phyloP scores from a whole-genome alignment of 768 basidiomycete genomes.

The Cubamyces lactineus region DNA sequence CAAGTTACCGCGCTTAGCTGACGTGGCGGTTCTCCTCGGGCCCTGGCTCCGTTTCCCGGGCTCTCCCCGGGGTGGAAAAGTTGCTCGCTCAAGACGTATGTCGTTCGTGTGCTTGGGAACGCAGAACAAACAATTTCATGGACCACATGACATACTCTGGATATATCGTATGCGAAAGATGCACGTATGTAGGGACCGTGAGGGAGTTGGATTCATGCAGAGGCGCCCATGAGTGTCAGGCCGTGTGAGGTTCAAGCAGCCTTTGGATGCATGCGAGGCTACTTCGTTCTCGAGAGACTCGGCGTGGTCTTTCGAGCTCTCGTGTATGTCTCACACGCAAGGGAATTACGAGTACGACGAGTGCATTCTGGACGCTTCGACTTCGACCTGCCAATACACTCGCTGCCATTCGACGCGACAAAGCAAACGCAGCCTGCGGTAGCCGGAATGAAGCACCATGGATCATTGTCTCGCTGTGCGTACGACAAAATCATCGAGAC shows the following conservation, averaged over 20 bases:
- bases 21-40: constrained; percentile 23
- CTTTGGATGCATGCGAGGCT: too few relatives aligned
- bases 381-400: too few relatives aligned
- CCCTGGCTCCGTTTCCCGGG: constrained; percentile 6
- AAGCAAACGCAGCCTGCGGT: too few relatives aligned
- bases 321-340: neutral
- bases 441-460: too few relatives aligned
- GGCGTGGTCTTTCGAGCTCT: neutral
- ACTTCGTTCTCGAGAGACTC: neutral
- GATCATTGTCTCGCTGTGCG: too few relatives aligned
- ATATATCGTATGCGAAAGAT: neutral
- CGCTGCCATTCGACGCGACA: neutral
- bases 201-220: neutral
- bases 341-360: neutral
- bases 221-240: neutral
- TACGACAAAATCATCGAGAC: too few relatives aligned
- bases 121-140: too few relatives aligned
- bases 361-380: neutral
- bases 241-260: neutral
- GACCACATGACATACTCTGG: neutral
- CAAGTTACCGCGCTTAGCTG: constrained; percentile 18
- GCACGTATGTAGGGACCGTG: neutral
- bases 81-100: constrained; percentile 61
- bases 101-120: constrained; percentile 74
- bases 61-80: constrained; percentile 20